These are phyloP conservation scores for Solanum sparsipilum DNA, from an alignment of 257 asterid genomes.

Conservation along the genomic window DNA sequence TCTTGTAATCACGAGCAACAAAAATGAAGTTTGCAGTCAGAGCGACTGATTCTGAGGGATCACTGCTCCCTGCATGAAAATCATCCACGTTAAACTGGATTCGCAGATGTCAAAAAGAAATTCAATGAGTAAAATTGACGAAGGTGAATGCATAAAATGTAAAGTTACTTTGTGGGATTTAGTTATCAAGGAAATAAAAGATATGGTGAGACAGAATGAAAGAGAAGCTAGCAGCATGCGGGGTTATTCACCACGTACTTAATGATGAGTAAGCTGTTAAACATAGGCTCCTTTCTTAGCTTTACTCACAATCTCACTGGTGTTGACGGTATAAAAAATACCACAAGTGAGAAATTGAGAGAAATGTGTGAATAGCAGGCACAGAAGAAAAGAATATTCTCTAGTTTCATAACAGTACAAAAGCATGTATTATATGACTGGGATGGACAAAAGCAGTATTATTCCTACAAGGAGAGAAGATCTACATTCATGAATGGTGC, in stretches of 20 bases:
- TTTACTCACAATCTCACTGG: background rate
- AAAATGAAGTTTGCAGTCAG: slow-evolving; percentile 89
- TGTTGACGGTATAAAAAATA: background rate
- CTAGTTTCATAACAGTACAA: background rate
- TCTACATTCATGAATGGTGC: background rate
- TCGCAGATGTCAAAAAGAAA: background rate
- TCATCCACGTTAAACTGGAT: background rate
- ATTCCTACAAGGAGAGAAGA: background rate
- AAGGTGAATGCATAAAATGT: background rate
- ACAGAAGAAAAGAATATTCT: background rate
- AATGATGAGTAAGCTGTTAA: background rate
- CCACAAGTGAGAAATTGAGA: background rate
- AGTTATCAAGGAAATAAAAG: background rate
- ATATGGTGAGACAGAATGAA: background rate
- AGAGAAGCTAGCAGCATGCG: background rate
- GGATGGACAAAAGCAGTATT: background rate
- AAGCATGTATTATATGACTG: background rate
- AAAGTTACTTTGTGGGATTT: background rate
- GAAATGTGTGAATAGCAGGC: background rate
- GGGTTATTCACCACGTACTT: background rate
- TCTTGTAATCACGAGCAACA: slow-evolving; percentile 93
- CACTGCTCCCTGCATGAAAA: slow-evolving; percentile 28
- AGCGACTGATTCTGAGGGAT: slow-evolving; percentile 46
- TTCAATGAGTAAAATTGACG: background rate
- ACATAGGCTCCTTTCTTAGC: background rate